Base-by-base conservation (phyloP, 2,329 filamentous ascomycete species). In the Beauveria asiatica region DNA sequence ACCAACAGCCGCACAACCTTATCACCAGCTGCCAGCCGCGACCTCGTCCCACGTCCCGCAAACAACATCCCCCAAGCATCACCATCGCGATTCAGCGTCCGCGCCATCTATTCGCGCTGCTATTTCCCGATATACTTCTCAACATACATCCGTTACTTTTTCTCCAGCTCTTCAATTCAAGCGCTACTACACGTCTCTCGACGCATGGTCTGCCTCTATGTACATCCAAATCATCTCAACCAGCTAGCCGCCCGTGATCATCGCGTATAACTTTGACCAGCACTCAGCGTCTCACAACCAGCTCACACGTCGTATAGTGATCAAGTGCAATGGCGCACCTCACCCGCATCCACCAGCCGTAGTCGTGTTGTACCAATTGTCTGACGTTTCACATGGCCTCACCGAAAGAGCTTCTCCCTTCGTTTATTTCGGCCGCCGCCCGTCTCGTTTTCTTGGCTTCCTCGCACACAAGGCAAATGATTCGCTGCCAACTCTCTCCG, bases 371-470 rank as follows among this genome's bases (percentile, higher is more conserved):
- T 39, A 59, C 56, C 23, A 33, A 37, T 3, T 33, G 10, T 13
- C 41, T 17, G 55, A 58, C 37, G 56, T 59, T 51, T 52, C 48
- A 59, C 56, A 51, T 45, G 49, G 39, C 56, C 30, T 52, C 41
- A 52, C 56, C 56, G 56, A 52, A 21, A 3, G 23, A 25, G 1
- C 11, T 13, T n/a, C 17, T 50, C 13, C 27, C 25, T 33, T n/a
- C n/a, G 37, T 52, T 52, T 59, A 21, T 16, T 57, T 19, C 37
- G 46, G 37, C 25, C 33, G 48, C 37, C 17, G 3, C 30, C 9
- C 37, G 42, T 42, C 7, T 23, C 19, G 0, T 21, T 21, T 23
- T 23, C 21, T 9, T 13, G 10, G 1, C 16, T 48, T 50, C 7
- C 33, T 41, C 25, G 27, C 25, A 44, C 45, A 30, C 37, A 27